Percentiles rank a stretch among this genome's conserved stretches.
These are phyloP conservation scores for Xylaria curta DNA, from an alignment of 495 filamentous ascomycete species.

Conservation along the genomic window DNA sequence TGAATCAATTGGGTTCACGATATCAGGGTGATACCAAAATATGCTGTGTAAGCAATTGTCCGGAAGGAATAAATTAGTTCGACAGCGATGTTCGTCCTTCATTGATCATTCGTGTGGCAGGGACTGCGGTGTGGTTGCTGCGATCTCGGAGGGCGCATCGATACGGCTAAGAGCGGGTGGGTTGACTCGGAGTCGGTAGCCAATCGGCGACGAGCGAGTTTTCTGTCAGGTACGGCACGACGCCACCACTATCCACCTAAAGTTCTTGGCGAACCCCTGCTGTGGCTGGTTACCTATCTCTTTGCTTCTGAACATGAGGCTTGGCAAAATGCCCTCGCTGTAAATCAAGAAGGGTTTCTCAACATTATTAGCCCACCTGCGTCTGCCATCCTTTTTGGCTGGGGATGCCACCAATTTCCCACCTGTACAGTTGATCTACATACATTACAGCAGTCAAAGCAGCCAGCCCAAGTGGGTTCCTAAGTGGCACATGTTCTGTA, in stretches of 20 bases:
- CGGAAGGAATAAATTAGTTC: not conserved
- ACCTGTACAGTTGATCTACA: no score
- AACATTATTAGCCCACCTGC: no score
- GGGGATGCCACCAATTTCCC: no score
- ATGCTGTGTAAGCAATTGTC: not conserved
- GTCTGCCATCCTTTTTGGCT: no score
- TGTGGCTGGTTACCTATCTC: conserved; percentile 3
- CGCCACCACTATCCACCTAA: not conserved
- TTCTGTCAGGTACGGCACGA: not conserved
- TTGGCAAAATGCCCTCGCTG: not conserved
- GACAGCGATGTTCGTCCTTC: not conserved
- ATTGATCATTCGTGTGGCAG: not conserved
- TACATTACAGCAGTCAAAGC: no score
- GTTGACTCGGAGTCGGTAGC: not conserved
- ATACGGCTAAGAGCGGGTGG: conserved; percentile 4
- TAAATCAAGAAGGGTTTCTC: no score
- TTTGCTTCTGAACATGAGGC: not conserved
- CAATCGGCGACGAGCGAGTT: not conserved
- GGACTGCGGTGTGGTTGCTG: conserved; percentile 17
- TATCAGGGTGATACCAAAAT: not conserved
- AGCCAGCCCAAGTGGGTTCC: no score
- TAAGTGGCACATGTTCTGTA: no score
- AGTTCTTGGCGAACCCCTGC: not conserved
- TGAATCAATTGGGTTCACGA: not conserved
- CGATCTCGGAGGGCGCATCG: conserved; percentile 24